Evolutionary conservation across 2,329 filamentous ascomycete genomes (phyloP).

Genomic region (Monosporascus sp.): DNA sequence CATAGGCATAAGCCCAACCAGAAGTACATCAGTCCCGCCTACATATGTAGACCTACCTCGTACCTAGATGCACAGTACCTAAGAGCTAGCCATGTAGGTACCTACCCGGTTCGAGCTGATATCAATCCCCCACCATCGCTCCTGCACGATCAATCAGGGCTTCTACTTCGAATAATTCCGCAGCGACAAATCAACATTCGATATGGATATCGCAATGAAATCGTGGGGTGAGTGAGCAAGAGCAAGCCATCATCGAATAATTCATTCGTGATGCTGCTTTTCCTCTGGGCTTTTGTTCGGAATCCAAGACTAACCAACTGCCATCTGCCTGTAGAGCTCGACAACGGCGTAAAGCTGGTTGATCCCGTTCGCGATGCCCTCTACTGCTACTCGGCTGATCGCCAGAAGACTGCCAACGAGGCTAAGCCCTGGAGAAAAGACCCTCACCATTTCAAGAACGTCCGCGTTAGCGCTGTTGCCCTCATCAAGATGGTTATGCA

Average conservation of each 20-base stretch:
- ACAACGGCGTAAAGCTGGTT: conserved; percentile 78
- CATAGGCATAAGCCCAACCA: no score
- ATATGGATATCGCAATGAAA: conserved; percentile 52
- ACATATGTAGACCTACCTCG: no score
- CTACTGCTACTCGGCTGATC: conserved; percentile 70
- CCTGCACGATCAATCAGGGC: no score
- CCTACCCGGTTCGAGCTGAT: conserved; percentile 2
- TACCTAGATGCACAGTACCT: not conserved
- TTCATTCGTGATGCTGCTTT: no score
- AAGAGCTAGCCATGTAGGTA: conserved; percentile 5
- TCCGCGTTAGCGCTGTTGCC: conserved; percentile 88
- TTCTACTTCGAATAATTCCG: no score
- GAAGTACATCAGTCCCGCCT: no score
- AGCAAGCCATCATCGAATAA: not conserved
- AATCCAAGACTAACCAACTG: conserved; percentile 1
- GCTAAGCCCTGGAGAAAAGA: conserved; percentile 72
- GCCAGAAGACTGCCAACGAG: conserved; percentile 60
- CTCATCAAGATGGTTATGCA: conserved; percentile 99
- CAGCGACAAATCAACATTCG: conserved; percentile 7
- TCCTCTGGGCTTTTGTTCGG: no score
- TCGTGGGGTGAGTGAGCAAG: conserved; percentile 48
- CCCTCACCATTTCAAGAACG: conserved; percentile 83
- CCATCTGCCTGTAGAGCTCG: conserved; percentile 58
- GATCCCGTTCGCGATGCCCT: conserved; percentile 86
- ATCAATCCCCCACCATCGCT: not conserved